Evolutionary conservation across 129 eudicot genomes (phyloP), one percentile per base, ranked within the genome.

Genomic region (sunflower (Helianthus annuus)): DNA sequence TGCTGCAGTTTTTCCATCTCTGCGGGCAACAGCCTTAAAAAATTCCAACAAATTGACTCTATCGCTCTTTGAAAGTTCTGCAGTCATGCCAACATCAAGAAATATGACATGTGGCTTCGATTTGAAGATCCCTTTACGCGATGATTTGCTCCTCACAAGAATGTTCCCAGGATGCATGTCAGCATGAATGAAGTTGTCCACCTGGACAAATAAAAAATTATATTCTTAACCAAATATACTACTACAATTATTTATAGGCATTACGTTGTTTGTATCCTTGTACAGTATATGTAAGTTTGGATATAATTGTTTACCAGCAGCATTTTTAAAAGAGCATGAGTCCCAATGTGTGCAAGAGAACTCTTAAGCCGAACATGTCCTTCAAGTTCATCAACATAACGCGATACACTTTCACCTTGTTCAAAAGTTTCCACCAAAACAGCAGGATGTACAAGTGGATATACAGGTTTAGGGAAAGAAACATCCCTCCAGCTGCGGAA

Each of bases 161-260:
- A 92, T 92, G 75, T 92, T 92, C 73, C 98, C 98, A 60, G 98
- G 98, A 82, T 92, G 98, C 98, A 89, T 92, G 83, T 92, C 96
- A 38, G 98, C 98, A 85, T 89, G 97, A 77, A 92, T 86, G 73
- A 92, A 92, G 80, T 92, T 92, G 83, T 92, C 97, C 73, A 92
- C 97, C 97, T 92, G 81, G 4, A 75, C 10, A 56, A 73, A 61
- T 6, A 4, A 10, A 4, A 57, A 48, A 58, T 5, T 45, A 76
- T 34, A 61, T 59, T 36, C 16, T 48, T 19, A 13, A 64, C 64
- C 7, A 52, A 1, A 36, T 10, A 24, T 3, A 13, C 7, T 36
- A 15, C 34, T 42, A 57, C 0, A 8, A 7, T 48, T 49, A 27
- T 36, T 65, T 45, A 32, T 32, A 58, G 17, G 9, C 39, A 73